These are phyloP conservation scores for Rhizoclosmatium globosum DNA, from an alignment of 192 early-diverging fungal species.

Conservation along the genomic window DNA sequence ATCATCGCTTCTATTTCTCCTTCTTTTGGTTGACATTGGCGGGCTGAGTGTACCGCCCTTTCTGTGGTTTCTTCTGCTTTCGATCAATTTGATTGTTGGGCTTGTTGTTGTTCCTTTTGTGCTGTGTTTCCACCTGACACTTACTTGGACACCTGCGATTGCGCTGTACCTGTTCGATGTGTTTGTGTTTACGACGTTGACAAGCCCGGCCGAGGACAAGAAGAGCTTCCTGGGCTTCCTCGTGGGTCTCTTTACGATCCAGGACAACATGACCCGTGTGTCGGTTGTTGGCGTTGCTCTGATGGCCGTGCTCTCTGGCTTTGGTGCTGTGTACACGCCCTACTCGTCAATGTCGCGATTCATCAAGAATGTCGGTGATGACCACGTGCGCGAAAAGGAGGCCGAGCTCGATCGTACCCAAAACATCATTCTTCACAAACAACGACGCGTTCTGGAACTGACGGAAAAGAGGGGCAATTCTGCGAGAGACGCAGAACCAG, in stretches of 20 bases:
- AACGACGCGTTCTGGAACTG: neutral
- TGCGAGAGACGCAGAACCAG: slow-evolving; percentile 11
- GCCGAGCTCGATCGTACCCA: slow-evolving; percentile 61
- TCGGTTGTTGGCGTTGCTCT: slow-evolving; percentile 91
- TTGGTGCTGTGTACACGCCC: slow-evolving; percentile 92
- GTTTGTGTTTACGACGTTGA: too few species aligned
- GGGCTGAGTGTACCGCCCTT: too few species aligned
- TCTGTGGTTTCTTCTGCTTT: too few species aligned
- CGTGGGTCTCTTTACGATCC: slow-evolving; percentile 42
- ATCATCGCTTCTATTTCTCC: too few species aligned
- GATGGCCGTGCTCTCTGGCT: slow-evolving; percentile 93
- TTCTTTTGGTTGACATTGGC: too few species aligned
- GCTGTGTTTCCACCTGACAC: too few species aligned
- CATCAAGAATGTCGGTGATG: slow-evolving; percentile 59
- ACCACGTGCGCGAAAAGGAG: slow-evolving; percentile 67
- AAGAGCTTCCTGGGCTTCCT: neutral
- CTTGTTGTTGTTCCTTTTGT: too few species aligned
- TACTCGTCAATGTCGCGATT: slow-evolving; percentile 87
- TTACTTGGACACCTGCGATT: too few species aligned
- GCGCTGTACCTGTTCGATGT: too few species aligned
- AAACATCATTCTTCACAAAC: neutral
- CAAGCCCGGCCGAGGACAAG: too few species aligned
- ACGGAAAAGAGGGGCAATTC: neutral
- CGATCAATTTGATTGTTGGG: too few species aligned
- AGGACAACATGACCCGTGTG: slow-evolving; percentile 78